Base-by-base conservation (phyloP, 2,329 filamentous ascomycete species). In the Cladosporium austrohemisphaericum region DNA sequence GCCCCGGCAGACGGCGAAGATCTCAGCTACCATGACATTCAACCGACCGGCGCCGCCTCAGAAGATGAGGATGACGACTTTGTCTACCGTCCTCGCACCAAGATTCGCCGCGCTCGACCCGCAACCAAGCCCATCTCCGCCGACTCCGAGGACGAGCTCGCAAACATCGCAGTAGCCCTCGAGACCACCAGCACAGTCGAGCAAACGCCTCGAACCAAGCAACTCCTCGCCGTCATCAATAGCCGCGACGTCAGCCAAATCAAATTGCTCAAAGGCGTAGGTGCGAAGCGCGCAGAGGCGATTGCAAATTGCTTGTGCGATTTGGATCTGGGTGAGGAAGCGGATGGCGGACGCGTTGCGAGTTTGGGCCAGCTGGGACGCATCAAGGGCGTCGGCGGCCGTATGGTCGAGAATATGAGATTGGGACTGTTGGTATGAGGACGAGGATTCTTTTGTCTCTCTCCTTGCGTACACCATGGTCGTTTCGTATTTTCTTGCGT, bases 171-270 rank as follows among this genome's bases (percentile, higher is more conserved):
- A 8, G 19, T 52, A 6, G 23, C 20, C 25, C 16, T 26, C 20
- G 7, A 23, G 11, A 7, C 56, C 4, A 36, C 51, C 8, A 51
- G 55, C 7, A 46, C 61, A 10, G 51, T 52, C 9, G 54, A 53
- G 4, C 63, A 70, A 37, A 77, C 80, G 1, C 83, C 83, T 1
- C 75, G 80, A 3, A 84, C 83, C 5, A 75, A 75, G 54, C 77
- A 79, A 52, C 69, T 90, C 2, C 74, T 90, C 2, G 73, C 79
- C 38, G 84, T 89, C 59, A 79, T 90, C 68, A 90, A 90, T 71
- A 87, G 84, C 16, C 77, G 83, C 41, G 83, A 90, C 53, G 68
- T 85, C 14, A 71, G 71, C 11, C 74, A 79, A 61, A 89, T 90
- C 66, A 79, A 78, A 59, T 70, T 79, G 3, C 73, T 90, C 1